Percentiles rank a stretch among this genome's conserved stretches.
Conservation (phyloP, 1,284 basidiomycete genomes). For the Naganishia albida region DNA sequence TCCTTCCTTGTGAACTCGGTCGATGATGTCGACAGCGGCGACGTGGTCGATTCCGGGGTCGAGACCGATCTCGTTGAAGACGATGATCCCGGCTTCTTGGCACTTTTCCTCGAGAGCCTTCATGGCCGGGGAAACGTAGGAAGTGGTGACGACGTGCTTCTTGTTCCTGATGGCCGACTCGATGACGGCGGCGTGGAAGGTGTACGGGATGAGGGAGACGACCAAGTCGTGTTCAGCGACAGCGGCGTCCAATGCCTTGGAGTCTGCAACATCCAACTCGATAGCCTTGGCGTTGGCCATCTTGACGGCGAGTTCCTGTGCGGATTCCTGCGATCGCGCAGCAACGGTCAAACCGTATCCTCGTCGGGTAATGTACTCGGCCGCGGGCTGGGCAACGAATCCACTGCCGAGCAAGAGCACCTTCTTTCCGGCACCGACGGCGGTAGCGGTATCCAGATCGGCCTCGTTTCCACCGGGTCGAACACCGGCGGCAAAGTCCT, state of each 20-base stretch:
- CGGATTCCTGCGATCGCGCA: slow-evolving; percentile 75
- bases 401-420: slow-evolving; percentile 91
- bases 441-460: slow-evolving; percentile 51
- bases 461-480: slow-evolving; percentile 55
- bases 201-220: slow-evolving; percentile 96
- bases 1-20: slow-evolving; percentile 88
- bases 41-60: slow-evolving; percentile 94
- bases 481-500: slow-evolving; percentile 61
- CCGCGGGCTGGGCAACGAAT: slow-evolving; percentile 90
- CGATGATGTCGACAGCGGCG: slow-evolving; percentile 95
- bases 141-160: slow-evolving; percentile 89
- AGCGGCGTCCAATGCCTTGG: slow-evolving; percentile 71
- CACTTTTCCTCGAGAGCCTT: slow-evolving; percentile 79
- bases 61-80: slow-evolving; percentile 97
- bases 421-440: slow-evolving; percentile 60
- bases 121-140: slow-evolving; percentile 88
- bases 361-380: slow-evolving; percentile 86
- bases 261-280: slow-evolving; percentile 79
- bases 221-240: slow-evolving; percentile 89
- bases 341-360: slow-evolving; percentile 83
- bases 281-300: slow-evolving; percentile 71
- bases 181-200: slow-evolving; percentile 86
- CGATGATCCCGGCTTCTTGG: slow-evolving; percentile 86
- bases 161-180: slow-evolving; percentile 93
- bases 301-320: slow-evolving; percentile 59